Evolutionary conservation across 768 basidiomycete species (phyloP).

Genomic region (Trametes cinnabarina): DNA sequence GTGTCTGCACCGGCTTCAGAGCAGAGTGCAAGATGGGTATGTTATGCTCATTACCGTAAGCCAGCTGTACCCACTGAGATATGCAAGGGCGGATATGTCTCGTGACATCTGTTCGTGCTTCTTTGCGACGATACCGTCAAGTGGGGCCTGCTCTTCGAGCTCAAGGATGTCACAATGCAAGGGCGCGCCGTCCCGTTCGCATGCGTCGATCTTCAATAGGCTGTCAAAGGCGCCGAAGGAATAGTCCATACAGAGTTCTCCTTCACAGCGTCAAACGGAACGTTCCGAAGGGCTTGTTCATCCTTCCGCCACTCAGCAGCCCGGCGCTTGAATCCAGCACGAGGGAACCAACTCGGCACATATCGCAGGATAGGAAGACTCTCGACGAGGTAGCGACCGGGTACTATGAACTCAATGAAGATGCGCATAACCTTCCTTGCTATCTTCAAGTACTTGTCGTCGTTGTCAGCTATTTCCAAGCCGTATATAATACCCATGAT

Average conservation of each 20-base stretch:
- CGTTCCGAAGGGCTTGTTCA: slow-evolving; percentile 17
- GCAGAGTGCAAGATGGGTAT: no score
- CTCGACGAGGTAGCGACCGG: slow-evolving; percentile 46
- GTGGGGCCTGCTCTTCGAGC: background rate
- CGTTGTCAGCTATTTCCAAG: slow-evolving; percentile 14
- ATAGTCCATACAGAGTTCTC: background rate
- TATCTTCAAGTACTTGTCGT: slow-evolving; percentile 19
- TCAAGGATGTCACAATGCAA: background rate
- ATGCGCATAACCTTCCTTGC: slow-evolving; percentile 20
- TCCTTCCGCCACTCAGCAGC: slow-evolving; percentile 18
- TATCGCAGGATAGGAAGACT: slow-evolving; percentile 22
- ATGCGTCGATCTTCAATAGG: background rate
- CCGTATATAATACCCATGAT: slow-evolving; percentile 25
- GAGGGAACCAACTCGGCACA: slow-evolving; percentile 28
- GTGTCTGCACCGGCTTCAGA: slow-evolving; percentile 55
- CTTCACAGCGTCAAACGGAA: slow-evolving; percentile 23
- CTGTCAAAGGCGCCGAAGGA: no score
- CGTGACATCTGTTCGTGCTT: background rate
- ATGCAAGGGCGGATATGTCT: background rate
- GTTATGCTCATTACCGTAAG: background rate
- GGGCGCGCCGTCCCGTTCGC: background rate
- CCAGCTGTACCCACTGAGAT: background rate
- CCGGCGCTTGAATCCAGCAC: slow-evolving; percentile 26
- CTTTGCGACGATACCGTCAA: background rate
- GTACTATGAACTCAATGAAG: slow-evolving; percentile 21